Base-by-base conservation (phyloP, 225 moss, liverwort and hornwort species). In the Marchantia paleacea region DNA sequence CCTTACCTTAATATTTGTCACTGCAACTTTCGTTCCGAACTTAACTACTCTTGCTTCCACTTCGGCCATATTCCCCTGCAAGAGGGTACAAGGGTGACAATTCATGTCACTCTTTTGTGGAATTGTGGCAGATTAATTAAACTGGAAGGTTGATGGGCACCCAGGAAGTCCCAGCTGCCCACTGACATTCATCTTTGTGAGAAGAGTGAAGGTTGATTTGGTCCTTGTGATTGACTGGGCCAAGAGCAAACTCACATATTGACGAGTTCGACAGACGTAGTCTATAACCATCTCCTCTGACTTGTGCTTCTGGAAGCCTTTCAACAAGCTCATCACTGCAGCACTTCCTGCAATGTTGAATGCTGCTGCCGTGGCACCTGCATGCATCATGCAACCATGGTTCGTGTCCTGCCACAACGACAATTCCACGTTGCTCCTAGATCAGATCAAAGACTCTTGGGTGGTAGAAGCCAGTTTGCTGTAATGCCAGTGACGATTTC, bases 321-420 rank as follows among this genome's bases (percentile, higher is more conserved):
- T 18, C 78, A 87, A 14, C 22, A 84, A 29, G 54, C 80, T 82
- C 55, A 55, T 81, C 77, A 87, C 72, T 11, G 84, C 87, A 69
- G 82, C 73, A 50, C 69, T 84, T 31, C 84, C 84, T 28, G 82
- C 84, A 69, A 57, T 77, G 76, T 84, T 84, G 47, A 87, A 76
- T 16, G 84, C 58, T 2, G 87, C 84, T 6, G 87, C 87, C 48
- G 80, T 64, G 6, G 73, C 77, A 11, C 87, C 84, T 69, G 82
- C 78, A 71, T 87, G 87, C 82, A 87, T 80, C 82, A 85, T 83
- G 65, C 87, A 85, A 6, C 84, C 87, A 53, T 87, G 87, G 71
- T 87, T 87, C 69, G 87, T 87, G 78, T 87, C 87, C 85, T 85
- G 82, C 81, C 57, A 16, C 0, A 24, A 78, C 39, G 39, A 57